Evolutionary conservation across 2,329 filamentous ascomycete species (phyloP).

Genomic region (Pseudogymnoascus sp.): DNA sequence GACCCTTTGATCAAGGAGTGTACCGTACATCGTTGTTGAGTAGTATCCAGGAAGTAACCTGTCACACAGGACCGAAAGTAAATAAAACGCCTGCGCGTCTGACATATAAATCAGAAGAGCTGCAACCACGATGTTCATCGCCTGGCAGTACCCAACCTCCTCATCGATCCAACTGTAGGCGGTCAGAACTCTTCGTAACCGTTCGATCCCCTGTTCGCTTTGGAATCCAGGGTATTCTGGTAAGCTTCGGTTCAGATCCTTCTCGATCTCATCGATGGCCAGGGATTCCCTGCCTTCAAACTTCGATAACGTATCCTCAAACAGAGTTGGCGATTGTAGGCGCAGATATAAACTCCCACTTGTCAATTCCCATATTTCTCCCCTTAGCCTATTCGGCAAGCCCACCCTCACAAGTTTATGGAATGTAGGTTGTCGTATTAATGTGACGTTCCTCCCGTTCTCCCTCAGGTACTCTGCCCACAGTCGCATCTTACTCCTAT

Average conservation of each 20-base stretch:
- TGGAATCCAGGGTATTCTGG: constrained; percentile 98
- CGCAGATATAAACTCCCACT: constrained; percentile 86
- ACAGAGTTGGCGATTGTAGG: constrained; percentile 76
- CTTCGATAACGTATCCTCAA: constrained; percentile 73
- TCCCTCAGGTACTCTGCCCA: constrained; percentile 96
- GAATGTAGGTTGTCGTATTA: constrained; percentile 93
- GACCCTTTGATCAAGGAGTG: constrained; percentile 88
- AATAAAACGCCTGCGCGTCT: constrained; percentile 88
- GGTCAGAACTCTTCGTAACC: constrained; percentile 81
- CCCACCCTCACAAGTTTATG: constrained; percentile 96
- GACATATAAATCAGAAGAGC: constrained; percentile 99
- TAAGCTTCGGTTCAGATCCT: constrained; percentile 90
- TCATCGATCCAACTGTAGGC: constrained; percentile 97
- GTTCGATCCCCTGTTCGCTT: constrained; percentile 86
- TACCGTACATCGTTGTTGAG: constrained; percentile 98
- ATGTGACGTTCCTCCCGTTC: constrained; percentile 84
- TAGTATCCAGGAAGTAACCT: constrained; percentile 93
- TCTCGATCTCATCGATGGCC: constrained; percentile 98
- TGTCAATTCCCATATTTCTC: constrained; percentile 92
- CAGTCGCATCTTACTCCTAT: constrained; percentile 92
- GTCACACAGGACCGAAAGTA: constrained; percentile 86
- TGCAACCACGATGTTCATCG: constrained; percentile 98
- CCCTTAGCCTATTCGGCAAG: constrained; percentile 81
- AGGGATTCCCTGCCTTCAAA: constrained; percentile 80
- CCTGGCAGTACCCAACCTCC: constrained; percentile 96